Base-by-base conservation (phyloP, 805 yeast species). In the Kurtzmaniella cleridarum region DNA sequence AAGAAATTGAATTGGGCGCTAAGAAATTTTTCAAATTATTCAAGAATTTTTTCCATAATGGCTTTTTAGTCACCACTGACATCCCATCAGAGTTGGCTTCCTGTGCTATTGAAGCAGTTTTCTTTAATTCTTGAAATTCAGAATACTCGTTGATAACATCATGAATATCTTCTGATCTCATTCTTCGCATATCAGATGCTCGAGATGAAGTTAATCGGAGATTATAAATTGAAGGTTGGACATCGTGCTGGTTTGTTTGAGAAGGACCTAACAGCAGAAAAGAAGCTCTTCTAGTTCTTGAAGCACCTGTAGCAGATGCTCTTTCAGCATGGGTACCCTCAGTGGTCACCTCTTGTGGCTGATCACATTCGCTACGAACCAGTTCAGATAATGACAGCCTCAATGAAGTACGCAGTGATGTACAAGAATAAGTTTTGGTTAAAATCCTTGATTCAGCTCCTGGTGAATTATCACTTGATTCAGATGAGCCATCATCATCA, bases 1-100 rank as follows among this genome's bases (percentile, higher is more conserved):
- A 71, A 0, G 89, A 69, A 3, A 84, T 45, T 0, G 95, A 83
- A 11, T 81, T 84, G 0, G 95, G 95, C 26, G 89, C 71, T 24
- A 65, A 48, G 41, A 81, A 76, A 55, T 81, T 84, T 38, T 75
- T 64, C n/a, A 59, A 35, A 31, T 66, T 35, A 16, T 33, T 26
- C 6, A 34, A 30, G 3, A 45, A 14, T 35, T 33, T 29, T 7
- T 23, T n/a, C 23, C 23, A 15, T 11, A 16, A 18, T 4, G 13
- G 12, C 23, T 18, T 15, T 18, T 15, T n/a, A 10, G 13, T 17
- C 4, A 11, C 23, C 16, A n/a, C 23, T 5, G 33, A 11, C 5
- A 30, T 5, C 11, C 33, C n/a, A 30, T 11, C 33, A 16, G 9
- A 5, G 8, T 20, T 8, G 24, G 24, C 8, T 5, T 20, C 24